Evolutionary conservation across 495 filamentous ascomycete species (phyloP), one percentile per base, ranked within the genome.

Genomic region (Pseudevernia furfuracea): DNA sequence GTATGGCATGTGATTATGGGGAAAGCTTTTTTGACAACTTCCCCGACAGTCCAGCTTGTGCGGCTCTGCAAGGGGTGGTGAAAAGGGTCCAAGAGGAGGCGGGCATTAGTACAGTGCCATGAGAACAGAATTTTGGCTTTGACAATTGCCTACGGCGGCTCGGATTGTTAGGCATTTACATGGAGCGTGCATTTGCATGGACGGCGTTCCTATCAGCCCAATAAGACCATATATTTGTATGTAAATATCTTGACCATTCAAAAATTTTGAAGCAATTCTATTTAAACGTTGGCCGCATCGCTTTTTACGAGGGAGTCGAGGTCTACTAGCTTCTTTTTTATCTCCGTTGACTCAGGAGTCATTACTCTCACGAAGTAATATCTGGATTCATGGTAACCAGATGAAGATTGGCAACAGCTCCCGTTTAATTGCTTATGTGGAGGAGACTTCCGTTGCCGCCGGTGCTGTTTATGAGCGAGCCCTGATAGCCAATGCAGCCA

Each of bases 21-120:
- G 95, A 97, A 82, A 96, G 91, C 73, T 97, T 97, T 75, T 90
- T 97, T 69, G 92, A 97, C 63, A 83, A 84, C 52, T 98, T 88
- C 74, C 90, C 93, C 0, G 93, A 97, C 66, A 96, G 90, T 68
- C 92, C 93, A 36, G 92, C 92, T 4, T 92, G 88, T 69, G 78
- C 78, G 65, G 91, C 91, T 5, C 81, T 96, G 39, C 85, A 82
- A 76, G 76, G 75, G 37, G 90, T 97, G 34, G 93, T 97, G 8
- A 82, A 79, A 53, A 83, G 81, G 32, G 77, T 96, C 48, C 85
- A 82, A 39, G 75, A 78, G 62, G 77, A 87, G 65, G 61, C 28
- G 30, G 28, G 38, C 19, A 63, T 58, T 8, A 53, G 12, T 21
- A 39, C 19, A 38, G 21, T 17, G 34, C 36, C 36, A 25, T 37